Evolutionary conservation across 2,329 filamentous ascomycete genomes (phyloP), one percentile per base, ranked within the genome.

Genomic region (Coniella lustricola): DNA sequence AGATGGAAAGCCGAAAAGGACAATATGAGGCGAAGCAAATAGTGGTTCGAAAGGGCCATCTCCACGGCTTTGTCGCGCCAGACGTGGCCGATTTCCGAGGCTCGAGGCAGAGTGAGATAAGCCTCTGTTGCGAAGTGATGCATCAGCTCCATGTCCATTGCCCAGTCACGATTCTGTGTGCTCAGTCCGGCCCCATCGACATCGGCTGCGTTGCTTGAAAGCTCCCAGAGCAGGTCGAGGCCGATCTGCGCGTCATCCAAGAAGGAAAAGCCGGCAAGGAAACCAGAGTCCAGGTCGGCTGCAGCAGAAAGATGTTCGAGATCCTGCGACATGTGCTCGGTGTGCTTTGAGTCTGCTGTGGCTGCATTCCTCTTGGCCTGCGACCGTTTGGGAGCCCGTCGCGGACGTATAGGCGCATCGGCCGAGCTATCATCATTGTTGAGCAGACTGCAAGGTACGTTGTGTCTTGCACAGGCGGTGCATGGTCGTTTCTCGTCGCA

Each of bases 141-240:
- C 29, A 62, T 62, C 7, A 63, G 51, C 32, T 65, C 64, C 4
- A 67, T 46, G 46, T 67, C 64, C 44, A 61, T 64, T 2, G 60
- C 64, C 37, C 64, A 67, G 50, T 65, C 62, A 37, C 62, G 60
- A 14, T 61, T 60, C 51, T 64, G 59, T 46, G 64, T 61, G 3
- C 18, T 13, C 33, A 17, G 44, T 3, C 33, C 16, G 21, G 13
- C 22, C 13, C 38, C 44, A 4, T 16, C 18, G 14, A 20, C 34
- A 37, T 20, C 14, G 34, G 34, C n/a, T 37, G 34, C 34, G 14
- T 37, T 7, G 34, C 13, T 37, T 7, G 34, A 37, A 14, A 13
- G 34, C 34, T 37, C 34, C n/a, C 34, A 16, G 33, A 29, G 16
- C 44, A 18, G 10, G 44, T 21, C 4, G n/a, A 35, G 21, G 16